Conservation (phyloP, 1,284 basidiomycete genomes). For the Cystobasidiaceae sp. region DNA sequence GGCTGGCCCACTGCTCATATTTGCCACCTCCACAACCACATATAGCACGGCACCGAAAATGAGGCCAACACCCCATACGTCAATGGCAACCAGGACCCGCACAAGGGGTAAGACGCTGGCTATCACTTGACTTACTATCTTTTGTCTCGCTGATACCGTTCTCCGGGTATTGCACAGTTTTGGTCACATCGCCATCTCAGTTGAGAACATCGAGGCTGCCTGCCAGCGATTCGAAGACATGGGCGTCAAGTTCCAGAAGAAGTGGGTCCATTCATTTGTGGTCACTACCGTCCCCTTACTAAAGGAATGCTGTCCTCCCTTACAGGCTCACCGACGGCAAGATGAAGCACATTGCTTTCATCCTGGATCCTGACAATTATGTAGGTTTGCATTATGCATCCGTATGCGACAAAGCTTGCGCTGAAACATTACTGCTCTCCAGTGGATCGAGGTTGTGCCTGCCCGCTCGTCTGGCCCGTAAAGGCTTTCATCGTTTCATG, state of each 20-base stretch:
- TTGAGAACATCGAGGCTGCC: conserved; percentile 75
- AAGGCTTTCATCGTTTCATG: too few relatives aligned
- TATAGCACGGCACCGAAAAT: conserved; percentile 68
- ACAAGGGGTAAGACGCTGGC: conserved; percentile 59
- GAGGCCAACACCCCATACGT: conserved; percentile 76
- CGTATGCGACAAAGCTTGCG: neutral
- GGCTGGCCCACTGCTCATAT: conserved; percentile 27
- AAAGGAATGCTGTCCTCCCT: neutral
- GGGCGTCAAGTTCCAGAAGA: conserved; percentile 84
- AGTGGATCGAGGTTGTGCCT: conserved; percentile 24
- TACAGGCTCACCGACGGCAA: conserved; percentile 28
- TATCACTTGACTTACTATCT: neutral
- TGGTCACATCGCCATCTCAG: conserved; percentile 66
- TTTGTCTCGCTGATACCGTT: neutral
- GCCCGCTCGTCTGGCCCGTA: conserved; percentile 9
- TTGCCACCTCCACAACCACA: neutral
- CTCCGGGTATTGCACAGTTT: conserved; percentile 35
- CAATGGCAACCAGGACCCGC: conserved; percentile 76
- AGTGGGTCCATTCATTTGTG: neutral
- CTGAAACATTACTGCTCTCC: neutral
- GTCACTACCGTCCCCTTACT: neutral
- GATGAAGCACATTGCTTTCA: conserved; percentile 30
- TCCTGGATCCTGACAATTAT: conserved; percentile 26
- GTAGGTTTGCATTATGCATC: neutral
- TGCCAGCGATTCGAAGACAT: conserved; percentile 77